These are phyloP conservation scores for Boletus calvinii DNA, from an alignment of 1,284 basidiomycete genomes.

Conservation along the genomic window DNA sequence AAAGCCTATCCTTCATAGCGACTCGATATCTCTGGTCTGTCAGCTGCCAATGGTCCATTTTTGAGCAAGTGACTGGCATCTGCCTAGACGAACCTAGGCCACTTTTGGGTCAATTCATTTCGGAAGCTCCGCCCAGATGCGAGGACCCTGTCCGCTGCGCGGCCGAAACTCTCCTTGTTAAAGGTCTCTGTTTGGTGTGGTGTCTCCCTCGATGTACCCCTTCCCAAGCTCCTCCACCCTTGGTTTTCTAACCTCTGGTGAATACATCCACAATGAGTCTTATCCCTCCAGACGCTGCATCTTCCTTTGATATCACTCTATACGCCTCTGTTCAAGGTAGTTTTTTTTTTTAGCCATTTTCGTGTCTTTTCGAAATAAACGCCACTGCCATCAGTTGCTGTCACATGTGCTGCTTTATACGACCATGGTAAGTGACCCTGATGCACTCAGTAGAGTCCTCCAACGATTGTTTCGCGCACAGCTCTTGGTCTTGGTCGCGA, in stretches of 20 bases:
- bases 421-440: conserved; percentile 26
- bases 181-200: conserved; percentile 5
- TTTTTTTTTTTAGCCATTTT: not conserved
- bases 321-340: conserved; percentile 27
- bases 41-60: not conserved
- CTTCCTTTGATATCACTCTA: conserved; percentile 8
- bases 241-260: conserved; percentile 1
- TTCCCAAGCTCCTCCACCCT: not conserved
- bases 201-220: not conserved
- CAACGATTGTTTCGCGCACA: conserved; percentile 8
- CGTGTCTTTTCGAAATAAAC: not conserved
- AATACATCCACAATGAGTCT: conserved; percentile 25
- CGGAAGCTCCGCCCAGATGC: conserved; percentile 3
- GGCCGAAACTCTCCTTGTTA: conserved; percentile 14
- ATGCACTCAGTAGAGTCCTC: not conserved
- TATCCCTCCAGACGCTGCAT: conserved; percentile 5
- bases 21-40: not conserved
- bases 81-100: not conserved
- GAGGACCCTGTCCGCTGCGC: not conserved
- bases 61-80: not conserved
- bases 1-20: not conserved
- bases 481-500: conserved; percentile 30
- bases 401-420: conserved; percentile 28
- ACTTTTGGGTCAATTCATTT: conserved; percentile 14
- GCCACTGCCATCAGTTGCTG: conserved; percentile 27